Percentiles rank a stretch among this genome's conserved stretches.
phyloP scores from a whole-genome alignment of 768 basidiomycete genomes.

The Leccinellum luteum region DNA sequence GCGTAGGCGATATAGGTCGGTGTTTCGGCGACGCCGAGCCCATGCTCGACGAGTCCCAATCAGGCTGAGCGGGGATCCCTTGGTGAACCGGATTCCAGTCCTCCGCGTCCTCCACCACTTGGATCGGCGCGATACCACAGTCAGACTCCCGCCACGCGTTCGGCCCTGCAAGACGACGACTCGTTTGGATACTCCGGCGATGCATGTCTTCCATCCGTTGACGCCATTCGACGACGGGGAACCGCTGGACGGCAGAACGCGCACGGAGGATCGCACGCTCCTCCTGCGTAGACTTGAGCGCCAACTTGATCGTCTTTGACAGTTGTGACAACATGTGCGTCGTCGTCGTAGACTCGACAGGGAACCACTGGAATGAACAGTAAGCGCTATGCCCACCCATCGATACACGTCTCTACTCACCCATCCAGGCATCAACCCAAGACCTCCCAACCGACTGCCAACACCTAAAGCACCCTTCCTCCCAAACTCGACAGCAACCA shows the following conservation, averaged over 20 bases:
- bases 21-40: conserved; percentile 37
- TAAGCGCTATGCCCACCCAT: neutral
- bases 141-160: conserved; percentile 81
- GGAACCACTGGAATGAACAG: conserved; percentile 75
- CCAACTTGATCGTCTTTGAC: conserved; percentile 92
- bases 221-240: conserved; percentile 98
- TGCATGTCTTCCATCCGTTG: conserved; percentile 96
- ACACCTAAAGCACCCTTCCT: conserved; percentile 96
- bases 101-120: conserved; percentile 62
- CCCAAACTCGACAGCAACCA: conserved; percentile 96
- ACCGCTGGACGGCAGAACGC: conserved; percentile 90
- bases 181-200: conserved; percentile 71
- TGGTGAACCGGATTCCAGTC: conserved; percentile 79
- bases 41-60: conserved; percentile 69
- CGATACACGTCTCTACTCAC: conserved; percentile 42
- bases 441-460: conserved; percentile 88
- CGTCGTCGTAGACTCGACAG: conserved; percentile 90
- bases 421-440: conserved; percentile 98
- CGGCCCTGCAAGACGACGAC: conserved; percentile 62
- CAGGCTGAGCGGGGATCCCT: conserved; percentile 64
- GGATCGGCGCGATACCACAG: conserved; percentile 43
- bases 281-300: conserved; percentile 85
- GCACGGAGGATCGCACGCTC: conserved; percentile 92
- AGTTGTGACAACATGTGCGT: conserved; percentile 94
- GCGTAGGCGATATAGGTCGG: conserved; percentile 55